Evolutionary conservation across 1,284 basidiomycete genomes (phyloP).

Genomic region (Leccinum huronense): DNA sequence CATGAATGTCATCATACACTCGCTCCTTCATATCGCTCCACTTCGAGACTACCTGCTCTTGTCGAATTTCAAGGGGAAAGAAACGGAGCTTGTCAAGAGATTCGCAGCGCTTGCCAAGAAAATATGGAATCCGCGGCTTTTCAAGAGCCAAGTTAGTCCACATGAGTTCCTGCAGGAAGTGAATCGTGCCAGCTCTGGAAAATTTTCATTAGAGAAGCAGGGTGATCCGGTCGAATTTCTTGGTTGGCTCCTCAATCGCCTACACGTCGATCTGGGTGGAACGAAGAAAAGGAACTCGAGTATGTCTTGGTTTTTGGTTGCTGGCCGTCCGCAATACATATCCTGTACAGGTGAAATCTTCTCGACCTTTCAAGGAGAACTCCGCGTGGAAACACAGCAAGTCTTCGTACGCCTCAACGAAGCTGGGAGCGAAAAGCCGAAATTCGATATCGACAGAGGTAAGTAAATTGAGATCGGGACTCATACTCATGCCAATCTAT

Average conservation of each 20-base stretch:
- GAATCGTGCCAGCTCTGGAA: constrained; percentile 79
- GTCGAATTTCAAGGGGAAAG: constrained; percentile 67
- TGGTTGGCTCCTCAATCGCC: constrained; percentile 91
- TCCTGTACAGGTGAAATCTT: constrained; percentile 76
- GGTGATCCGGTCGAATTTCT: constrained; percentile 97
- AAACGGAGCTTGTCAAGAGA: constrained; percentile 84
- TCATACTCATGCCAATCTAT: constrained; percentile 15
- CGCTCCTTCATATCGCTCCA: constrained; percentile 87
- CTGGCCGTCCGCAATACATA: constrained; percentile 17
- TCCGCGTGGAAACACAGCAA: constrained; percentile 92
- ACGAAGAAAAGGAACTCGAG: constrained; percentile 85
- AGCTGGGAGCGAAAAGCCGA: constrained; percentile 70
- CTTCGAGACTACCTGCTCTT: constrained; percentile 86
- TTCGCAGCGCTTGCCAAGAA: constrained; percentile 87
- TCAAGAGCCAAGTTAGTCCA: constrained; percentile 98
- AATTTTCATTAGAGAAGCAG: constrained; percentile 90
- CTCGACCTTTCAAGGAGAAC: constrained; percentile 90
- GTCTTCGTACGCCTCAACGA: constrained; percentile 81
- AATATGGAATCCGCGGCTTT: constrained; percentile 92
- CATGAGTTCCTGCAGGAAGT: constrained; percentile 99
- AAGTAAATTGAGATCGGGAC: constrained; percentile 21
- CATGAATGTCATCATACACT: constrained; percentile 96
- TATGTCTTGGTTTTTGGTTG: constrained; percentile 39
- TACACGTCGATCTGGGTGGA: constrained; percentile 92
- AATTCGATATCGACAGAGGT: constrained; percentile 93